Evolutionary conservation across 2,329 filamentous ascomycete species (phyloP).

Genomic region (Xylariomycetidae sp.): DNA sequence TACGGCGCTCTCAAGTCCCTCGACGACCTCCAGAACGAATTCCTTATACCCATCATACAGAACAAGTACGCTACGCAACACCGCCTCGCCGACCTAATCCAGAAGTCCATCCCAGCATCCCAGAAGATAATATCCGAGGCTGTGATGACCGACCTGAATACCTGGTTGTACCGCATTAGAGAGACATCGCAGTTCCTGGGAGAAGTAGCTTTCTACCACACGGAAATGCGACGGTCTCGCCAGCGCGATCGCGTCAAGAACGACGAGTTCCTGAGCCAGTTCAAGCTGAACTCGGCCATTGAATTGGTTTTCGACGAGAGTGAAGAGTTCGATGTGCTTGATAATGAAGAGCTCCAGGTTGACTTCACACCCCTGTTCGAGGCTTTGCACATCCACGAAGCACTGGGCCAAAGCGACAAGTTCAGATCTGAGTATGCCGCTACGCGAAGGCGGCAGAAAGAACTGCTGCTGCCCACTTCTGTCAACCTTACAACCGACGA

Average conservation of each 20-base stretch:
- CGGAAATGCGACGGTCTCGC: slow-evolving; percentile 74
- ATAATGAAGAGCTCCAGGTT: slow-evolving; percentile 91
- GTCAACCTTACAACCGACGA: slow-evolving; percentile 78
- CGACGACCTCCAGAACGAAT: slow-evolving; percentile 93
- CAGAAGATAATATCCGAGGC: slow-evolving; percentile 92
- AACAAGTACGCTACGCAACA: slow-evolving; percentile 90
- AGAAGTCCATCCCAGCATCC: slow-evolving; percentile 88
- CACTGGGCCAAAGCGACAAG: slow-evolving; percentile 83
- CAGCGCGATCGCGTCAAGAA: slow-evolving; percentile 78
- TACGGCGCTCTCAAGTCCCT: slow-evolving; percentile 90
- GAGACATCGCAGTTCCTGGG: slow-evolving; percentile 95
- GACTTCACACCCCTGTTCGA: slow-evolving; percentile 94
- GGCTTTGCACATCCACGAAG: slow-evolving; percentile 92
- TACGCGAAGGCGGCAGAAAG: slow-evolving; percentile 85
- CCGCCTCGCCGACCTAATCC: slow-evolving; percentile 90
- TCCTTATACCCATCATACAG: slow-evolving; percentile 65
- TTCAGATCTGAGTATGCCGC: slow-evolving; percentile 90
- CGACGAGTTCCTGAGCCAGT: slow-evolving; percentile 68
- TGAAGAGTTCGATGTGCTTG: slow-evolving; percentile 90
- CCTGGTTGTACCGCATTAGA: slow-evolving; percentile 90
- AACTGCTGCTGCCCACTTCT: slow-evolving; percentile 71
- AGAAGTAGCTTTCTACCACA: slow-evolving; percentile 95
- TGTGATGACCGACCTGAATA: slow-evolving; percentile 95
- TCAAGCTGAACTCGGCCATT: slow-evolving; percentile 91
- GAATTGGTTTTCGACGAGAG: slow-evolving; percentile 92